Base-by-base conservation (phyloP, 257 asterid species). In the Solanum dulcamara region DNA sequence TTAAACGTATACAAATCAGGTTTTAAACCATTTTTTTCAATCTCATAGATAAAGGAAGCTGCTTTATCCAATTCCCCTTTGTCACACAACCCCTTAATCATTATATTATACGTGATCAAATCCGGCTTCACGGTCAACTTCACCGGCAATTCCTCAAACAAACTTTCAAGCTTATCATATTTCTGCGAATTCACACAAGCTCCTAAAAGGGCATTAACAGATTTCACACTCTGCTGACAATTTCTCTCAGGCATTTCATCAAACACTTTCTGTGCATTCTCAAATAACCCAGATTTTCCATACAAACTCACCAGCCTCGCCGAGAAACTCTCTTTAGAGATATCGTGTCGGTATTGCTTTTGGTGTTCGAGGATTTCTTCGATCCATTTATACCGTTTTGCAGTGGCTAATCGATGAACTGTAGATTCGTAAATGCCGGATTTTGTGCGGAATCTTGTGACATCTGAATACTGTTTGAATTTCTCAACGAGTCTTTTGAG, bases 301-400 rank as follows among this genome's bases (percentile, higher is more conserved):
- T 91, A 91, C 30, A 90, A 13, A 1, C 84, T 68, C 0, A 91
- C 86, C 5, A 91, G 83, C 53, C 93, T 84, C 24, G 85, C 53
- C 2, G 87, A 24, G 86, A 91, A 90, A 4, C 88, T 87, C 86
- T 91, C 94, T 50, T 89, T 87, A 37, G 90, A 67, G 32, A 89
- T 71, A 30, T 90, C 91, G n/a, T 70, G 51, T 7, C 17, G 83
- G 88, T 85, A 91, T 72, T 89, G 89, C 11, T 83, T 88, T 57
- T 89, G 93, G 90, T 89, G 80, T 62, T 91, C 90, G 5, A 91
- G 90, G 48, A 91, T 89, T 32, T 89, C 90, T 60, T 89, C 91
- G 75, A 90, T 87, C 88, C 85, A 86, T 44, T 70, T 77, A 88
- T 80, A 85, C 33, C 87, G 88, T 85, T 91, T 88, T 42, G 91